Percentiles rank a stretch among this genome's conserved stretches.
Evolutionary conservation across 208 protist species (phyloP).

Genomic region (Trichomonas vaginalis): DNA sequence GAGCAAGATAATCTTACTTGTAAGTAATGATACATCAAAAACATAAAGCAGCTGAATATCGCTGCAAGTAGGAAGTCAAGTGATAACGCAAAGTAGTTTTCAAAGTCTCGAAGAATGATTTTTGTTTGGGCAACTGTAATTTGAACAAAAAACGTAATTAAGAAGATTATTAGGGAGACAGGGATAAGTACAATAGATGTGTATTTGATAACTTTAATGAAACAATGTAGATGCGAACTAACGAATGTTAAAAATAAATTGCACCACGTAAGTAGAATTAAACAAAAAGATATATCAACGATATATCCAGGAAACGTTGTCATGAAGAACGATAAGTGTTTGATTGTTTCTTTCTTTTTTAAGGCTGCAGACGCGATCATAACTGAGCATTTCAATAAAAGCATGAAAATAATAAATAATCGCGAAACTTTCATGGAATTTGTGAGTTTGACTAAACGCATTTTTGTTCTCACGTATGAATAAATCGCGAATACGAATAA

Average conservation of each 20-base stretch:
- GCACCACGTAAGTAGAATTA: neutral
- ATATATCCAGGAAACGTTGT: neutral
- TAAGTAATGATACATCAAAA: neutral
- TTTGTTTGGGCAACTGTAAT: neutral
- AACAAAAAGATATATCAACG: neutral
- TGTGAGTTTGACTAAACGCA: neutral
- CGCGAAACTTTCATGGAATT: neutral
- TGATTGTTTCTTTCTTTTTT: neutral
- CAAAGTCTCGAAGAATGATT: neutral
- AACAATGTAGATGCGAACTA: neutral
- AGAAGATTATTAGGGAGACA: neutral
- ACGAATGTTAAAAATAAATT: neutral
- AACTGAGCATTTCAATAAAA: neutral
- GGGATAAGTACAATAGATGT: neutral
- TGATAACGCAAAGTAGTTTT: neutral
- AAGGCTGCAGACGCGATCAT: neutral
- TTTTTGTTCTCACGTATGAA: neutral
- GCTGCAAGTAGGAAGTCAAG: neutral
- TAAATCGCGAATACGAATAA: neutral
- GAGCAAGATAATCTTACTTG: neutral
- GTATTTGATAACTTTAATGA: neutral
- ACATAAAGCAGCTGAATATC: neutral
- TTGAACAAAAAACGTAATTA: neutral
- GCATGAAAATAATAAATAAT: neutral
- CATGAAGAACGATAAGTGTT: neutral